These are phyloP conservation scores for Clarireedia paspali DNA, from an alignment of 2,329 filamentous ascomycete genomes.

Conservation along the genomic window DNA sequence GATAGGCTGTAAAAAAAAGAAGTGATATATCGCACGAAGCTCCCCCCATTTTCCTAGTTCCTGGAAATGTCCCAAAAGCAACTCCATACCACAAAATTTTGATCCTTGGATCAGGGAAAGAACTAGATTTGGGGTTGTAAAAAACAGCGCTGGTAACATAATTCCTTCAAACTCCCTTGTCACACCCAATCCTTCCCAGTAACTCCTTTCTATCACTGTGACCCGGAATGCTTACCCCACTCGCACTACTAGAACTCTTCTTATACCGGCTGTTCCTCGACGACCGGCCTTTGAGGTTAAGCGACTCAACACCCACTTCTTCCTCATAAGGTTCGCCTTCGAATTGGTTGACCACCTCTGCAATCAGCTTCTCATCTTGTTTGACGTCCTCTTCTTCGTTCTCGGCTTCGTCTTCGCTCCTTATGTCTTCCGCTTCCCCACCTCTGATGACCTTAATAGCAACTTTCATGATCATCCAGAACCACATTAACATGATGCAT, in stretches of 20 bases:
- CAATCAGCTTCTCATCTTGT: slow-evolving; percentile 12
- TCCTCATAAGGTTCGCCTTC: slow-evolving; percentile 50
- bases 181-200: slow-evolving; percentile 30
- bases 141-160: neutral
- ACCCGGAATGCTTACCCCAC: slow-evolving; percentile 28
- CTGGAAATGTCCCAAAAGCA: no score
- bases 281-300: slow-evolving; percentile 50
- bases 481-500: slow-evolving; percentile 77
- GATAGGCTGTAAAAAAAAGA: neutral
- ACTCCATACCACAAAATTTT: neutral
- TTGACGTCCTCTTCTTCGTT: slow-evolving; percentile 38
- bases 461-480: slow-evolving; percentile 78
- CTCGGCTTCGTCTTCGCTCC: slow-evolving; percentile 79
- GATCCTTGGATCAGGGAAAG: neutral
- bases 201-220: slow-evolving; percentile 30
- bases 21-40: neutral
- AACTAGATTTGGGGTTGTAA: neutral
- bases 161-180: slow-evolving; percentile 26
- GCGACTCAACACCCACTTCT: slow-evolving; percentile 65
- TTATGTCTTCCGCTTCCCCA: slow-evolving; percentile 70
- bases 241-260: slow-evolving; percentile 24
- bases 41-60: neutral
- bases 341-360: slow-evolving; percentile 9
- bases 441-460: slow-evolving; percentile 74
- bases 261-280: slow-evolving; percentile 21